Percentiles rank a stretch among this genome's conserved stretches.
Evolutionary conservation across 257 asterid species (phyloP).

Genomic region (Petrea volubilis): DNA sequence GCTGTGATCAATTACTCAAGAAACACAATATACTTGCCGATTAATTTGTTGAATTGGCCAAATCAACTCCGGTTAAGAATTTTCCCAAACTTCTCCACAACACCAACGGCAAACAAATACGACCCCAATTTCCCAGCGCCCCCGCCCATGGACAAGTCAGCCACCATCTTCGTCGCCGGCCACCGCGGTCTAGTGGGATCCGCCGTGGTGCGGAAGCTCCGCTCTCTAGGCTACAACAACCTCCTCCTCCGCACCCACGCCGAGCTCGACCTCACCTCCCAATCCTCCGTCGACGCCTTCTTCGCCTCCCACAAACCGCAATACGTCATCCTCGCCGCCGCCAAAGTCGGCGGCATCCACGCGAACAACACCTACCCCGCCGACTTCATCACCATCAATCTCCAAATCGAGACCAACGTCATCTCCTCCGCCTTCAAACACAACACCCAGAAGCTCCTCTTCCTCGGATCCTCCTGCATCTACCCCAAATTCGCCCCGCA

Average conservation of each 20-base stretch:
- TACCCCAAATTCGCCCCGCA: constrained; percentile 96
- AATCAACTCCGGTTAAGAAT: no score
- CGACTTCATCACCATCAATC: constrained; percentile 88
- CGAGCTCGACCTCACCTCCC: constrained; percentile 86
- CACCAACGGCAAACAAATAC: no score
- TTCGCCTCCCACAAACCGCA: constrained; percentile 65
- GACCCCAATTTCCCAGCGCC: not conserved
- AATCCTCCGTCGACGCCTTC: constrained; percentile 76
- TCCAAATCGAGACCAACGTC: constrained; percentile 90
- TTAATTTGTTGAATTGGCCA: no score
- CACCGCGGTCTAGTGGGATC: constrained; percentile 97
- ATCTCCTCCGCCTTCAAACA: constrained; percentile 68
- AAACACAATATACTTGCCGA: no score
- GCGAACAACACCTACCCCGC: constrained; percentile 91
- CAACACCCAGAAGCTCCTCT: constrained; percentile 59
- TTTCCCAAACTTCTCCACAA: no score
- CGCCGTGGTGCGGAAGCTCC: constrained; percentile 71
- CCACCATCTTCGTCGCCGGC: constrained; percentile 78
- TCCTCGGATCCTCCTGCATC: constrained; percentile 92
- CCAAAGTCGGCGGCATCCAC: constrained; percentile 95
- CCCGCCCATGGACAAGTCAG: constrained; percentile 54
- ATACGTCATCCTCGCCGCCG: constrained; percentile 87
- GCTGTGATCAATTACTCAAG: no score
- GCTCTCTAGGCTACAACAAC: constrained; percentile 55
- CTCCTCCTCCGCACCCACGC: constrained; percentile 84